phyloP scores from a whole-genome alignment of 805 yeast species.

The Metschnikowia continentalis region DNA sequence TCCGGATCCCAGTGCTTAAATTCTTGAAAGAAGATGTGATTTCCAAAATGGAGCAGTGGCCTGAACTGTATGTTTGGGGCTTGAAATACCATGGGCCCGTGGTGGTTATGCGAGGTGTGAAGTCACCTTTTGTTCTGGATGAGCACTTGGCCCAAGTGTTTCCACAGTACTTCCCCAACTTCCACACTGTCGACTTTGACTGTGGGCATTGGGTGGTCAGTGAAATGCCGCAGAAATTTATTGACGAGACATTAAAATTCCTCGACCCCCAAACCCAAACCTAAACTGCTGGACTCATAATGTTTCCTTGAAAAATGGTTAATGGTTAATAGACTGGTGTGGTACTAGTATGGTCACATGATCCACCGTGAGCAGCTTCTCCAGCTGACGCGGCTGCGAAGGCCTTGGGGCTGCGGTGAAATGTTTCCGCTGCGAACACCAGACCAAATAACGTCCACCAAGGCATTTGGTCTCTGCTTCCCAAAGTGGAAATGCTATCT shows the following conservation, averaged over 20 bases:
- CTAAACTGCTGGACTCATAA: too few species aligned
- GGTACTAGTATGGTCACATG: too few species aligned
- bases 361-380: not conserved
- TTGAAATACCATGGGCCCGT: slow-evolving; percentile 31
- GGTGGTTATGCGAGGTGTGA: slow-evolving; percentile 41
- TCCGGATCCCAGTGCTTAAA: slow-evolving; percentile 16
- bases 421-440: not conserved
- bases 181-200: slow-evolving; percentile 19
- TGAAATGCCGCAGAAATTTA: slow-evolving; percentile 34
- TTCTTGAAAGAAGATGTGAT: slow-evolving; percentile 13
- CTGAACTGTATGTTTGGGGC: slow-evolving; percentile 5
- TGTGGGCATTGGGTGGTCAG: slow-evolving; percentile 39
- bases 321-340: too few species aligned
- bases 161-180: slow-evolving; percentile 23
- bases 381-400: not conserved
- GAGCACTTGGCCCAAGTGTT: slow-evolving; percentile 22
- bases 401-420: not conserved
- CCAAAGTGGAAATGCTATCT: too few species aligned
- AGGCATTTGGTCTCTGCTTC: too few species aligned
- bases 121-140: slow-evolving; percentile 39
- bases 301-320: too few species aligned
- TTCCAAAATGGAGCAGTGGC: slow-evolving; percentile 16
- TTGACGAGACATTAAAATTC: slow-evolving; percentile 12
- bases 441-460: too few species aligned
- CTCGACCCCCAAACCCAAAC: not conserved